These are phyloP conservation scores for Eruca vesicaria DNA, from an alignment of 441 rosid genomes.

Conservation along the genomic window DNA sequence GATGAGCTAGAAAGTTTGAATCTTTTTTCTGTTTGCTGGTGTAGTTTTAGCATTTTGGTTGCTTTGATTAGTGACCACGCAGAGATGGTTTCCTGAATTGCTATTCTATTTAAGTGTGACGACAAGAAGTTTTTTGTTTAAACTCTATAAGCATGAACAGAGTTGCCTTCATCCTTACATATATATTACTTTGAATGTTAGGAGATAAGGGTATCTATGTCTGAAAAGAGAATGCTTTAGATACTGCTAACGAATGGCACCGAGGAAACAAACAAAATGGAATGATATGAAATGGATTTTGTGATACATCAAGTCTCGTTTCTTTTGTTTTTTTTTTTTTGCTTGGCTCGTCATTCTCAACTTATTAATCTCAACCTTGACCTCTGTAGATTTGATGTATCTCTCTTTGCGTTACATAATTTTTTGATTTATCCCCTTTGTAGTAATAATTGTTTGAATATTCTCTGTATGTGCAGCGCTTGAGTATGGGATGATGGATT, in stretches of 20 bases:
- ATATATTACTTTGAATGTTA: background rate
- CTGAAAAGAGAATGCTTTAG: background rate
- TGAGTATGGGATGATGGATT: slow-evolving; percentile 33
- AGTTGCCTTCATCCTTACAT: background rate
- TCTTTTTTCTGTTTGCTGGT: slow-evolving; percentile 9
- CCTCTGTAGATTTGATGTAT: background rate
- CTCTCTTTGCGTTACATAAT: background rate
- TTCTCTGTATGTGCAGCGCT: slow-evolving; percentile 24
- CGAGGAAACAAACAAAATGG: slow-evolving; percentile 1
- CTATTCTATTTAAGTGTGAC: background rate
- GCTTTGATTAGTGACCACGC: background rate
- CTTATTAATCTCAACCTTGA: background rate
- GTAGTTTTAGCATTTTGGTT: background rate
- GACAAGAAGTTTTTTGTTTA: background rate
- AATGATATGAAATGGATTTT: background rate
- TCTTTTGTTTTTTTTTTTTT: background rate
- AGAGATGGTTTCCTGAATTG: background rate
- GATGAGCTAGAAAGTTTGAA: background rate
- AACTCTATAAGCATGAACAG: background rate
- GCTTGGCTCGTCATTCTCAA: background rate
- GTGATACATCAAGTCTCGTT: background rate
- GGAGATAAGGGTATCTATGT: background rate
- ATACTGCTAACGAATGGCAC: background rate
- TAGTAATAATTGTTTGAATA: background rate
- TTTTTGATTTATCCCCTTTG: background rate